Evolutionary conservation across 208 protist species (phyloP).

Genomic region (Porcisia deanei): DNA sequence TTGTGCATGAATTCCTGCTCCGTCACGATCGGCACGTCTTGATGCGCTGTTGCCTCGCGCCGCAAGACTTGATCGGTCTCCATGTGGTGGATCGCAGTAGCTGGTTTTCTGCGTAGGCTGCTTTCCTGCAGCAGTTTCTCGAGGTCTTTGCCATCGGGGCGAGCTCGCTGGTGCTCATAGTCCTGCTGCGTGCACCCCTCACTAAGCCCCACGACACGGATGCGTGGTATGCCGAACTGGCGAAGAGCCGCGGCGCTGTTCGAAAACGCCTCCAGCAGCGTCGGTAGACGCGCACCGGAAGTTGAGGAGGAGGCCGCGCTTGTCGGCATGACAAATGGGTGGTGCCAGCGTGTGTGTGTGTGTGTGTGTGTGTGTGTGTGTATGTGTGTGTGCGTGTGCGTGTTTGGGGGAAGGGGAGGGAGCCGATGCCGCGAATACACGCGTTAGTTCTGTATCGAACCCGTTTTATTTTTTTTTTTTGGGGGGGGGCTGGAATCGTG

Average conservation of each 20-base stretch:
- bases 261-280: conserved; percentile 65
- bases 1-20: conserved; percentile 85
- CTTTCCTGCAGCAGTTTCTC: conserved; percentile 36
- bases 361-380: not conserved
- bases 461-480: too few relatives aligned
- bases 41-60: conserved; percentile 8
- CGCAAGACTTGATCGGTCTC: conserved; percentile 6
- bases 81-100: conserved; percentile 17
- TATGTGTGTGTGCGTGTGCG: not conserved
- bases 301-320: not conserved
- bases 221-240: conserved; percentile 69
- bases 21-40: conserved; percentile 42
- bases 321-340: not conserved
- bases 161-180: conserved; percentile 18
- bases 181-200: conserved; percentile 27
- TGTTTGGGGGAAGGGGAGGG: not conserved
- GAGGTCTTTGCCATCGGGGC: conserved; percentile 25
- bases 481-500: too few relatives aligned
- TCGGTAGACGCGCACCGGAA: conserved; percentile 13
- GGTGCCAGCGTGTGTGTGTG: not conserved
- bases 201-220: conserved; percentile 74
- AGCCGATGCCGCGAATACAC: too few relatives aligned
- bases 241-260: conserved; percentile 60
- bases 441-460: not conserved
- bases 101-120: conserved; percentile 9